phyloP scores from a whole-genome alignment of 1,284 basidiomycete genomes.

The Anthracocystis setariae region DNA sequence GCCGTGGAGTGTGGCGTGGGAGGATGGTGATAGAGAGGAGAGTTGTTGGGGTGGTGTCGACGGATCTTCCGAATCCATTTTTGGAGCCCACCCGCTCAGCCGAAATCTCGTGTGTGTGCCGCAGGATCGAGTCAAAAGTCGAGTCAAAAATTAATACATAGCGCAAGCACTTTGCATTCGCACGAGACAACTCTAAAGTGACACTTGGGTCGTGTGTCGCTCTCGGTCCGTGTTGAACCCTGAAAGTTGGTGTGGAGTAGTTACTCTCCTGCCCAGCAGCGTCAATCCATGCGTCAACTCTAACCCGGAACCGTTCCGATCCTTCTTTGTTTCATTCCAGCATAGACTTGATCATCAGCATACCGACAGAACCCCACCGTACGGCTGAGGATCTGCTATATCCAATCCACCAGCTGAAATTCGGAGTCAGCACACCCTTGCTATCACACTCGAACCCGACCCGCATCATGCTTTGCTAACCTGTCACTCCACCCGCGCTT shows the following conservation, averaged over 20 bases:
- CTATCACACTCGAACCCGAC: no score
- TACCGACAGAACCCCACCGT: no score
- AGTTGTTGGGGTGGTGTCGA: no score
- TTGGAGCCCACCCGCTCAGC: no score
- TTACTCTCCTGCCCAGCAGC: no score
- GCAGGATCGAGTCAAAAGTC: neutral
- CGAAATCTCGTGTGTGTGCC: no score
- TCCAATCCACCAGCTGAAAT: no score
- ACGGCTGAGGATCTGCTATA: no score
- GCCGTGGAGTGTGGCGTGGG: neutral
- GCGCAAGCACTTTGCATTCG: neutral
- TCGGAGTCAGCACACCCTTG: no score
- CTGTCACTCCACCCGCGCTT: neutral
- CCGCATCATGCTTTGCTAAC: neutral
- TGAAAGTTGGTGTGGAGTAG: slow-evolving; percentile 3
- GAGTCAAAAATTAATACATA: neutral
- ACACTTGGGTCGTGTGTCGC: neutral
- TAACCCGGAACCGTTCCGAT: no score
- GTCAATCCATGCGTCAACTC: neutral
- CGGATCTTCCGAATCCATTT: slow-evolving; percentile 1
- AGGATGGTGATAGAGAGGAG: neutral
- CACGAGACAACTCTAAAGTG: slow-evolving; percentile 20
- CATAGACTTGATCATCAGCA: no score
- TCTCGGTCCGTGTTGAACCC: slow-evolving; percentile 10
- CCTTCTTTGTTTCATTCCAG: no score